A percentile compares a stretch with the other conserved stretches of the same genome.
These are phyloP conservation scores for Didymella segeticola DNA, from an alignment of 2,329 filamentous ascomycete species.

Conservation along the genomic window DNA sequence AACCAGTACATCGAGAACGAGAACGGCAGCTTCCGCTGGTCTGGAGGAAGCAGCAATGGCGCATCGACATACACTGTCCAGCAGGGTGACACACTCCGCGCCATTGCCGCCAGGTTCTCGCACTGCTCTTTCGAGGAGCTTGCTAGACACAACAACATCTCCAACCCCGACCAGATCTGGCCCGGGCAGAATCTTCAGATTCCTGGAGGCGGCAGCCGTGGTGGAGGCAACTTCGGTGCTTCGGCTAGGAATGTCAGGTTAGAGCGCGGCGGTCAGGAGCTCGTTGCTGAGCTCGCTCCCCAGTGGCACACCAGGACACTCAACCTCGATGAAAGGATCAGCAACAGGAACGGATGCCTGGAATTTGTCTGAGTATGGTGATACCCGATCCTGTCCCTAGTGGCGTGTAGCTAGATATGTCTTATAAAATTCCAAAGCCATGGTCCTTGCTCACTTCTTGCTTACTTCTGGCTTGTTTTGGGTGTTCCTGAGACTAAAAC, in stretches of 20 bases:
- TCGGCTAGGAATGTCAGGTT: constrained; percentile 32
- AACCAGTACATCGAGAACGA: constrained; percentile 35
- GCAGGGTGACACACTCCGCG: constrained; percentile 36
- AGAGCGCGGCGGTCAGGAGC: constrained; percentile 28
- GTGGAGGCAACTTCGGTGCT: constrained; percentile 31
- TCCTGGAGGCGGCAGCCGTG: constrained; percentile 28
- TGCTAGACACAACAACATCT: constrained; percentile 34
- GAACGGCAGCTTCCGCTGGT: constrained; percentile 35
- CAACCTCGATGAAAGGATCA: constrained; percentile 35
- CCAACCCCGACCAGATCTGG: constrained; percentile 37
- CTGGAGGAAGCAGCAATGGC: constrained; percentile 22
- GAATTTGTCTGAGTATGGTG: constrained; percentile 24
- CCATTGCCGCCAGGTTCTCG: constrained; percentile 31
- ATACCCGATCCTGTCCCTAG: not conserved
- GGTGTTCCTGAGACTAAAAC: no score
- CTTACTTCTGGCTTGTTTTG: no score
- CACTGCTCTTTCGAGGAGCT: constrained; percentile 38
- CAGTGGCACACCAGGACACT: constrained; percentile 30
- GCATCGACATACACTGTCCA: constrained; percentile 32
- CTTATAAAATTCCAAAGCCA: not conserved
- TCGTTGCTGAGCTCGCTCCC: constrained; percentile 33
- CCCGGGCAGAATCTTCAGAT: constrained; percentile 35
- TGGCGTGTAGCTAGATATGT: not conserved
- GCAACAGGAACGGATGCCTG: constrained; percentile 31
- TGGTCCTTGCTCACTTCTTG: no score